A percentile compares a stretch with the other conserved stretches of the same genome.
These are phyloP conservation scores for Rhododendron ovatum DNA, from an alignment of 148 eudicot species.

Conservation along the genomic window DNA sequence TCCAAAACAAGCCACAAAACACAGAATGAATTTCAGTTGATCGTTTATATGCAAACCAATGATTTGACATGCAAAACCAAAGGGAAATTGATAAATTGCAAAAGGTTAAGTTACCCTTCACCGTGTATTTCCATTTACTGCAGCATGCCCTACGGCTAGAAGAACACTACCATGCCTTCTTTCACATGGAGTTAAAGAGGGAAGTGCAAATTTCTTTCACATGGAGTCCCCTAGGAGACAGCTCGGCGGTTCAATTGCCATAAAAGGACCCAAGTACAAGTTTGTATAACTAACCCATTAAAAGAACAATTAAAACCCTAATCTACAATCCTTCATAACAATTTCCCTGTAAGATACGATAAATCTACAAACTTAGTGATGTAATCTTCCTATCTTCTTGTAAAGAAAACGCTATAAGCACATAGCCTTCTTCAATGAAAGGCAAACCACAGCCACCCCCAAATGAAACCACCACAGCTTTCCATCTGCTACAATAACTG, in stretches of 20 bases:
- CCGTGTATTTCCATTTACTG: not conserved
- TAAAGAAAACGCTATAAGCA: not conserved
- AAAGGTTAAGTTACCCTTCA: not conserved
- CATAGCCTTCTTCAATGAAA: not conserved
- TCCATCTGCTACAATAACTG: too few relatives aligned
- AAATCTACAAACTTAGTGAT: not conserved
- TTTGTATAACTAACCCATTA: not conserved
- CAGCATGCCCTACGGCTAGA: not conserved
- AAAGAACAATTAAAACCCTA: not conserved
- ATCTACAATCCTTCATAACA: not conserved
- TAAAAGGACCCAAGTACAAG: not conserved
- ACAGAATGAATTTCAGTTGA: not conserved
- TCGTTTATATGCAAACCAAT: not conserved
- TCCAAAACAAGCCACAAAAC: not conserved
- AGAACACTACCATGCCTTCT: not conserved
- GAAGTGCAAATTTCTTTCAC: not conserved
- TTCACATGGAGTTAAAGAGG: not conserved
- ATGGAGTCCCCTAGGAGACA: not conserved
- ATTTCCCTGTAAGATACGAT: not conserved
- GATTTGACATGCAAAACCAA: not conserved
- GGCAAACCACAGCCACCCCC: not conserved
- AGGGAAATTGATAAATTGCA: not conserved
- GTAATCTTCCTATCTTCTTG: not conserved
- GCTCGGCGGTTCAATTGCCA: not conserved
- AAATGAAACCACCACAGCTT: not conserved